A percentile compares a stretch with the other conserved stretches of the same genome.
Conservation (phyloP, 2,329 filamentous ascomycete genomes). For the Trichoderma cornu-damae region DNA sequence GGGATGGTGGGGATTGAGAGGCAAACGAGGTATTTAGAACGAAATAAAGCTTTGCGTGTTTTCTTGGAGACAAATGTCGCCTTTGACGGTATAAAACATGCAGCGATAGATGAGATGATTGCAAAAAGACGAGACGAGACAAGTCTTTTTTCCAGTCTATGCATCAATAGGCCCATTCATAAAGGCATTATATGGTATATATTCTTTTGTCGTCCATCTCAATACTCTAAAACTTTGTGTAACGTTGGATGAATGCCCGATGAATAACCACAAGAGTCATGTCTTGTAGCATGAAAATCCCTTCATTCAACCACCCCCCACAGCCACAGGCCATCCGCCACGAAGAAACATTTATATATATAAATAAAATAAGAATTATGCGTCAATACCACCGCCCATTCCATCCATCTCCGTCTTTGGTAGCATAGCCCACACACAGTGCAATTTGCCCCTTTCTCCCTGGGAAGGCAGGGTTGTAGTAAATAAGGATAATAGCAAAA, state of each 20-base stretch:
- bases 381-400: background rate
- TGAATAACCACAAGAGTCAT: background rate
- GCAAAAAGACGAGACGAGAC: background rate
- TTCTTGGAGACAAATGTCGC: too few relatives aligned
- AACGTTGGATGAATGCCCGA: background rate
- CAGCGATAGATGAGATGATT: background rate
- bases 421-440: background rate
- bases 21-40: background rate
- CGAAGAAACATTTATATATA: too few relatives aligned
- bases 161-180: background rate
- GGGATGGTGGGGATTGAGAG: slow-evolving; percentile 11
- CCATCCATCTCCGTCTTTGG: background rate
- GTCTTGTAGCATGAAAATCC: background rate
- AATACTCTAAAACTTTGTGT: background rate
- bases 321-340: background rate
- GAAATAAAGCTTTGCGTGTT: too few relatives aligned
- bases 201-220: background rate
- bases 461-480: too few relatives aligned
- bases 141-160: background rate
- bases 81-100: too few relatives aligned
- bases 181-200: background rate
- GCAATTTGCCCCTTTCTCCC: background rate
- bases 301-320: background rate
- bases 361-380: background rate
- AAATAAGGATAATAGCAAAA: background rate